A percentile compares a stretch with the other conserved stretches of the same genome.
Evolutionary conservation across 257 asterid genomes (phyloP).

Genomic region (Przewalskia tangutica): DNA sequence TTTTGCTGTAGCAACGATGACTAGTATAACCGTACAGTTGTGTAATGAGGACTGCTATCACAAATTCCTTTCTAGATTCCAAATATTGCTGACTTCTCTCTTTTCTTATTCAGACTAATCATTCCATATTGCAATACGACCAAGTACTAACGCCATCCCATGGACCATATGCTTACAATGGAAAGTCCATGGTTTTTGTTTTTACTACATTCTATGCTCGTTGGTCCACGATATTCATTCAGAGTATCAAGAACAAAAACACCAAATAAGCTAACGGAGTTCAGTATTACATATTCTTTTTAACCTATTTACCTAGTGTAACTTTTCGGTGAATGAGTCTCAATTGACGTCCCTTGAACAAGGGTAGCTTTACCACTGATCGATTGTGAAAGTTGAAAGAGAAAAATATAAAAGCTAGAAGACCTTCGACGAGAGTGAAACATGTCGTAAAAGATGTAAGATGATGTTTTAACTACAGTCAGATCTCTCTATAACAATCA

Average conservation of each 20-base stretch:
- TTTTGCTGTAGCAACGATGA: conserved; percentile 9
- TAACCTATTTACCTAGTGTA: not conserved
- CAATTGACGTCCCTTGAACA: not conserved
- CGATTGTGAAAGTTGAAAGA: not conserved
- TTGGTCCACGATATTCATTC: too few species aligned
- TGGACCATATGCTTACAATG: not conserved
- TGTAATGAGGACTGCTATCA: conserved; percentile 1
- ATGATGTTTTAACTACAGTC: not conserved
- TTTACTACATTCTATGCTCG: too few species aligned
- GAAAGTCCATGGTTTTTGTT: not conserved
- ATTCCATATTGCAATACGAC: not conserved
- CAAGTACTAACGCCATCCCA: not conserved
- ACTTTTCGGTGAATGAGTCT: not conserved
- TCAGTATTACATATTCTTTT: not conserved
- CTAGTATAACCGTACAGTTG: conserved; percentile 5
- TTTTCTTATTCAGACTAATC: not conserved
- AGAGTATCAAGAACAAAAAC: too few species aligned
- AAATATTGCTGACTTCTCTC: not conserved
- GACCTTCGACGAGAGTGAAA: not conserved
- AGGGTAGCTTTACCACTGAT: not conserved
- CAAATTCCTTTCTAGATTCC: not conserved
- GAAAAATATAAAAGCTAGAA: not conserved
- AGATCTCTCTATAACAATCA: too few species aligned
- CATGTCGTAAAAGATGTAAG: not conserved
- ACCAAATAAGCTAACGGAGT: not conserved